These are phyloP conservation scores for Heimioporus sp. DNA, from an alignment of 768 basidiomycete genomes.

Conservation along the genomic window DNA sequence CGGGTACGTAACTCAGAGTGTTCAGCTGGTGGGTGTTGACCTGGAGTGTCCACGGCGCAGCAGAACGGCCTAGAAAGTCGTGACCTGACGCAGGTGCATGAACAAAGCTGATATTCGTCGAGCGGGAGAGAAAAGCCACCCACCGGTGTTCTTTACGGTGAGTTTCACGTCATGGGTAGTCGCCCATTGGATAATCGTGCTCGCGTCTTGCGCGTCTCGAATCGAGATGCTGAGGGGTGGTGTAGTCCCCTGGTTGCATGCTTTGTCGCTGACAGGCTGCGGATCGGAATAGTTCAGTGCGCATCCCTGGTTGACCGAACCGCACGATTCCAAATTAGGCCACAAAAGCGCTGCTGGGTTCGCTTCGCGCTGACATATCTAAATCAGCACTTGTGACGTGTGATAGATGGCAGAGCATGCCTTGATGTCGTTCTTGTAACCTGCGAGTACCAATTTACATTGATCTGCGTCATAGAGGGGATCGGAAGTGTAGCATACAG, in stretches of 20 bases:
- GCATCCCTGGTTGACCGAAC: conserved; percentile 13
- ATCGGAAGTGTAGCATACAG: conserved; percentile 19
- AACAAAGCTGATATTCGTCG: not conserved
- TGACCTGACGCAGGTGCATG: no score
- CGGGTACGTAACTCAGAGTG: conserved; percentile 9
- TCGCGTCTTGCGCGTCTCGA: conserved; percentile 19
- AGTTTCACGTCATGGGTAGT: conserved; percentile 17
- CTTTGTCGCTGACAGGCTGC: conserved; percentile 5
- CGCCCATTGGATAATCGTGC: conserved; percentile 18
- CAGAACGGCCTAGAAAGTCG: conserved; percentile 17
- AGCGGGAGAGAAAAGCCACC: not conserved
- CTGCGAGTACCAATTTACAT: conserved; percentile 13
- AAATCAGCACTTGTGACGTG: not conserved
- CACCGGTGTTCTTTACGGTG: conserved; percentile 24
- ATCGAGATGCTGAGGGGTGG: conserved; percentile 22
- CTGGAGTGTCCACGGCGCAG: conserved; percentile 22
- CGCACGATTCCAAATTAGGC: conserved; percentile 23
- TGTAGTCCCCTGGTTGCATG: conserved; percentile 19
- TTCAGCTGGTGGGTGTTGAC: conserved; percentile 19
- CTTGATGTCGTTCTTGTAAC: no score
- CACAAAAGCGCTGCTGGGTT: conserved; percentile 16
- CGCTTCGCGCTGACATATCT: conserved; percentile 16
- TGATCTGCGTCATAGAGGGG: conserved; percentile 11
- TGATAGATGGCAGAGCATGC: not conserved
- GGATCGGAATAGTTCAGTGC: conserved; percentile 17